These are phyloP conservation scores for Tagetes patula DNA, from an alignment of 129 eudicot genomes.

Conservation along the genomic window DNA sequence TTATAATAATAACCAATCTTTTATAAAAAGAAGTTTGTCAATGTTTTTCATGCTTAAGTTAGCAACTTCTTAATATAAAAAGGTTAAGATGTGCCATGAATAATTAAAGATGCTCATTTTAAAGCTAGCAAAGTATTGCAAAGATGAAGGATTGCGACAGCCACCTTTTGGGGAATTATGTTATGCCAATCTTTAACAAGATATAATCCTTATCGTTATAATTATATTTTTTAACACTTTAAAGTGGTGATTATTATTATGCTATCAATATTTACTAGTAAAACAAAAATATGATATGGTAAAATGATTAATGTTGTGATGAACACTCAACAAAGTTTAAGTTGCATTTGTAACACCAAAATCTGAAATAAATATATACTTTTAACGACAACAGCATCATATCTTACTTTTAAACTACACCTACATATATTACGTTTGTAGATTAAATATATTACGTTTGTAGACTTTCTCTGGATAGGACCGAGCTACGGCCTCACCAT, in stretches of 20 bases:
- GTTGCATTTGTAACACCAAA: too few species aligned
- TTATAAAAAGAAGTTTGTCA: not conserved
- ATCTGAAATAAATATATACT: too few species aligned
- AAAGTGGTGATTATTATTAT: not conserved
- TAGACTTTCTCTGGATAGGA: too few species aligned
- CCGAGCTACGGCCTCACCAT: too few species aligned
- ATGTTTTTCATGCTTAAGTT: conserved; percentile 14
- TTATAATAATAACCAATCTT: too few species aligned
- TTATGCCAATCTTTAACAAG: not conserved
- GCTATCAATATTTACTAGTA: not conserved
- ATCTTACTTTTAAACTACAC: too few species aligned
- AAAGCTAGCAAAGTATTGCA: conserved; percentile 2
- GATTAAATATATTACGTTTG: too few species aligned
- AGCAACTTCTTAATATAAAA: not conserved
- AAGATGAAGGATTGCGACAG: conserved; percentile 7
- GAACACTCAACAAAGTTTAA: too few species aligned
- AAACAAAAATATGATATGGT: too few species aligned
- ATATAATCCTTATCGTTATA: not conserved
- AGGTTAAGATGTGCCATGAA: conserved; percentile 14
- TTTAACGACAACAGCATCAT: too few species aligned
- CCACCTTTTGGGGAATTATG: not conserved
- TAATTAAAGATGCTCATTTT: conserved; percentile 8
- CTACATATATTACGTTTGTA: too few species aligned
- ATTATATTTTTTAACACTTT: not conserved
- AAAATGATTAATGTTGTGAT: too few species aligned